Conservation (phyloP, 164 flowering plant species). For the grape (Vitis vinifera) region ASM3070453v1 NC_081805.1:27690501-27691000, state of each 20-base stretch:
- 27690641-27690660: background rate
- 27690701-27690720: background rate
- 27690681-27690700: background rate
- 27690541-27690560: no score
- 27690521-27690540: background rate
- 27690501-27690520: no score
- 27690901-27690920: background rate
- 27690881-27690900: background rate
- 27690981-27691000: slow-evolving; percentile 60
- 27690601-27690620: background rate
- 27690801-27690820: background rate
- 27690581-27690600: background rate
- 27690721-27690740: slow-evolving; percentile 45
- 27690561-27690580: no score
- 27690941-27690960: background rate
- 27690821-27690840: background rate
- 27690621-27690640: background rate
- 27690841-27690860: no score
- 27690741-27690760: slow-evolving; percentile 94
- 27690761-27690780: slow-evolving; percentile 92
- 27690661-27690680: no score
- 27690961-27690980: background rate
- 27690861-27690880: no score
- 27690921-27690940: background rate
- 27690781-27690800: slow-evolving; percentile 19